Base-by-base conservation (phyloP, 192 early-diverging fungal species). In the Podila epigama region DNA sequence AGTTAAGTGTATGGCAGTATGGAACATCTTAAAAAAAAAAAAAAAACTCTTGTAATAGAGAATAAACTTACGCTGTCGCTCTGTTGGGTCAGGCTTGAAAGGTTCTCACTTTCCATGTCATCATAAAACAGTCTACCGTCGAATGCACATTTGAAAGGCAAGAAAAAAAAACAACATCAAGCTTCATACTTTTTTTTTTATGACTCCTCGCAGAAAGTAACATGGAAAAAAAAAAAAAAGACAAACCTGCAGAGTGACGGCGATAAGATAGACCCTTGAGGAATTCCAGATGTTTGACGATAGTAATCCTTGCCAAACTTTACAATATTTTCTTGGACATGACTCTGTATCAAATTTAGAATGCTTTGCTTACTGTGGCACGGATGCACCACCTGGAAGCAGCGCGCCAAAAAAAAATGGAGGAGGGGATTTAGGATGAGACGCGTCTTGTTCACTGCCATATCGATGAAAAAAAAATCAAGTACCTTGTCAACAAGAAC, bases 261-360 rank as follows among this genome's bases (percentile, higher is more conserved):
- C 0, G 96, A 98, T 22, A 98, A 69, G 25, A 91, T 79, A 4
- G 95, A 97, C 0, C 96, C 96, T 71, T 98, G 96, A 3, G 96
- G 96, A 33, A 98, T 96, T 5, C 96, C 96, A 1, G 82, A 70
- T 0, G 80, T 69, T 66, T 96, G 95, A 35, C 80, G 81, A 75
- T 90, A 93, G 63, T 89, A 85, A 35, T 81, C 56, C 25, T 78
- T 79, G 2, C 87, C 87, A 54, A 90, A 81, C 79, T 85, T 78
- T 25, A 96, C 85, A 28, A 90, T 69, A 64, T 94, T 93, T 39
- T 87, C 79, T 6, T 67, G 72, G 29, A 96, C 70, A 63, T 96
- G 93, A 42, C 88, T 86, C 12, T 75, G 67, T 10, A 96, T 60
- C 37, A 88, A 61, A 6, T 56, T 44, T 34, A 89, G 25, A 0